Evolutionary conservation across 768 basidiomycete genomes (phyloP).

Genomic region (Crepidotus variabilis): DNA sequence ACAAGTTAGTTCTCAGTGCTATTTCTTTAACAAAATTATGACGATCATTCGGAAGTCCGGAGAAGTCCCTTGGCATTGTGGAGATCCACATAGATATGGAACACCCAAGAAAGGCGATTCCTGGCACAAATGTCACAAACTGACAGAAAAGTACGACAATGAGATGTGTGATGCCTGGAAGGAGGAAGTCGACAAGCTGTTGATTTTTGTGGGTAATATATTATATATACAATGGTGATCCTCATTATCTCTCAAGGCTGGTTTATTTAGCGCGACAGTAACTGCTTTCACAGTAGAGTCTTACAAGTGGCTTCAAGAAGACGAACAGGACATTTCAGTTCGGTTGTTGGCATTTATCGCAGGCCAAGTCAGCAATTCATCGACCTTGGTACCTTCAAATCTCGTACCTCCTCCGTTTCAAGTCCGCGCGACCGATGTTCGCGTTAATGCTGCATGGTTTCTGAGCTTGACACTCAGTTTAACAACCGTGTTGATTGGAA

Average conservation of each 20-base stretch:
- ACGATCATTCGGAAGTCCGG: conserved; percentile 2
- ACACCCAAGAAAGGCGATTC: conserved; percentile 16
- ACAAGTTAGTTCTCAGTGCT: conserved; percentile 1
- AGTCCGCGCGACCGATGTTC: conserved; percentile 15
- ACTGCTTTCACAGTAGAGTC: conserved; percentile 23
- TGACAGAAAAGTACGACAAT: conserved; percentile 23
- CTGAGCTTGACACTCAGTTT: conserved; percentile 22
- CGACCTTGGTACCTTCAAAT: neutral
- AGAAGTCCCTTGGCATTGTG: conserved; percentile 19
- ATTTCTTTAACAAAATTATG: neutral
- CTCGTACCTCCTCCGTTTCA: conserved; percentile 11
- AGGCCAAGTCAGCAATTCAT: conserved; percentile 8
- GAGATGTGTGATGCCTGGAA: conserved; percentile 27
- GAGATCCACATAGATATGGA: conserved; percentile 16
- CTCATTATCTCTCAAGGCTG: conserved; percentile 13
- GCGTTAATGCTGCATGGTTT: conserved; percentile 24
- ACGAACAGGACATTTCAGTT: conserved; percentile 14
- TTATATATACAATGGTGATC: neutral
- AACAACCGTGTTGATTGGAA: conserved; percentile 22
- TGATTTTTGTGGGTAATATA: conserved; percentile 22
- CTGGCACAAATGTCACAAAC: conserved; percentile 21
- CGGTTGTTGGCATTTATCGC: conserved; percentile 17
- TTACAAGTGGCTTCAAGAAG: conserved; percentile 24
- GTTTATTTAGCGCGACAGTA: conserved; percentile 24
- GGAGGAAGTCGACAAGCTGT: conserved; percentile 26